Percentiles rank a stretch among this genome's conserved stretches.
Evolutionary conservation across 768 basidiomycete species (phyloP).

Genomic region (Candolleomyces eurysporus): DNA sequence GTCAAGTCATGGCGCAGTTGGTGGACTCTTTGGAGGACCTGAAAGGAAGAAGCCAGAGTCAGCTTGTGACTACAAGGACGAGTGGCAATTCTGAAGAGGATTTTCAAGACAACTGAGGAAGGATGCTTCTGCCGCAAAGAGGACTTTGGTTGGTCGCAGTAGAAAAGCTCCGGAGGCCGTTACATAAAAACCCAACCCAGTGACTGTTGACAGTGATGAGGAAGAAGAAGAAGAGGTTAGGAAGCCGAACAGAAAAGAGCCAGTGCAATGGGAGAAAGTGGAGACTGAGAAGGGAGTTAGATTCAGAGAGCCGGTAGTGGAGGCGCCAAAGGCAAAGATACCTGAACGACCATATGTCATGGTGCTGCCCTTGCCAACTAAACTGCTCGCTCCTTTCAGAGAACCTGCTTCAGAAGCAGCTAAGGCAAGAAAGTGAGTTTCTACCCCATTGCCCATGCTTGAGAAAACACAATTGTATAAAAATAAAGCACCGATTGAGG

Average conservation of each 20-base stretch:
- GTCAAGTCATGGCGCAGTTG: background rate
- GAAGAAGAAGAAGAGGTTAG: background rate
- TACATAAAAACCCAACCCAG: background rate
- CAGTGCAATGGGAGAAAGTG: background rate
- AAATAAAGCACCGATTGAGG: background rate
- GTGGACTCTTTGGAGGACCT: background rate
- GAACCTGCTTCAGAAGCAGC: background rate
- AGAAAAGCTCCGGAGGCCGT: background rate
- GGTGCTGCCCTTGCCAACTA: background rate
- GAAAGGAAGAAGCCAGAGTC: background rate
- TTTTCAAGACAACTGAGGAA: constrained; percentile 8
- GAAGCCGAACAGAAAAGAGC: background rate
- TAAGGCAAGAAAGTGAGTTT: background rate
- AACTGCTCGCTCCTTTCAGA: background rate
- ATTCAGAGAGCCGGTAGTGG: background rate
- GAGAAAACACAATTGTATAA: background rate
- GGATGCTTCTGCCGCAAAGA: background rate
- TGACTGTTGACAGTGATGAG: background rate
- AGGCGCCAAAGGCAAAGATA: background rate
- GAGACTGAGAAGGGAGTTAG: background rate
- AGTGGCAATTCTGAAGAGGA: background rate
- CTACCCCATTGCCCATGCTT: background rate
- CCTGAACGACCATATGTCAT: background rate
- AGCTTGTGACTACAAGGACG: no score
- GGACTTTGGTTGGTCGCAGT: background rate